phyloP scores from a whole-genome alignment of 2,329 filamentous ascomycete genomes.

The Phaeosphaeriaceae sp. region DNA sequence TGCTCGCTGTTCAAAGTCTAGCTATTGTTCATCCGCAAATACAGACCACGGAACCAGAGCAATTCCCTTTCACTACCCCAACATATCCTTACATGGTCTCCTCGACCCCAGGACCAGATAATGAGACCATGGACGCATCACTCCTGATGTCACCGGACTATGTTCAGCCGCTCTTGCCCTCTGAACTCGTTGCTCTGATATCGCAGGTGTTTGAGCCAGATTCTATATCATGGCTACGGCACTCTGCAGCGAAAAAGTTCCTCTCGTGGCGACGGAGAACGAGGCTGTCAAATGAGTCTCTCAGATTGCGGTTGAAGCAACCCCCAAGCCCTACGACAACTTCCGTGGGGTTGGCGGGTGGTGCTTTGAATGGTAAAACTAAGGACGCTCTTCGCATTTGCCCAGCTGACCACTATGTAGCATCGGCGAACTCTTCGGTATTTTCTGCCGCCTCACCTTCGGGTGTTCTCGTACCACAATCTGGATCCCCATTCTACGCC shows the following conservation, averaged over 20 bases:
- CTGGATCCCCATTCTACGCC: constrained; percentile 42
- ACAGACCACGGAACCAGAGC: constrained; percentile 19
- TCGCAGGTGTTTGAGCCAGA: constrained; percentile 77
- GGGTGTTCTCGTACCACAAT: constrained; percentile 47
- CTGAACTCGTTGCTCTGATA: constrained; percentile 76
- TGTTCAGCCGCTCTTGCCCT: constrained; percentile 76
- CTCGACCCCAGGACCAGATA: constrained; percentile 72
- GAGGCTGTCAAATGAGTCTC: constrained; percentile 34
- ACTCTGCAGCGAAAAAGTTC: constrained; percentile 83
- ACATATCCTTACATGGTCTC: constrained; percentile 76
- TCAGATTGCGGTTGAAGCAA: constrained; percentile 34
- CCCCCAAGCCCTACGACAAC: constrained; percentile 35
- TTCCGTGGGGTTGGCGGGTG: constrained; percentile 37
- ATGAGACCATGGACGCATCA: constrained; percentile 89
- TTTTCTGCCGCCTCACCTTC: constrained; percentile 47
- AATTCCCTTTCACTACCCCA: constrained; percentile 39
- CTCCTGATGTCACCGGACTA: constrained; percentile 93
- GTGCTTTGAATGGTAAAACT: constrained; percentile 33
- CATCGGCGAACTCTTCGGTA: constrained; percentile 44
- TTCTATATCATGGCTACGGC: constrained; percentile 80
- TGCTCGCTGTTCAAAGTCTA: constrained; percentile 43
- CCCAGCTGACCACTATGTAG: constrained; percentile 25
- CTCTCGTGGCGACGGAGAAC: constrained; percentile 69
- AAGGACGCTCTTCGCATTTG: neutral
- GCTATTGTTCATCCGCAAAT: constrained; percentile 21